Conservation (phyloP, 139 green algal genomes). For the Haematococcus sp. region DNA sequence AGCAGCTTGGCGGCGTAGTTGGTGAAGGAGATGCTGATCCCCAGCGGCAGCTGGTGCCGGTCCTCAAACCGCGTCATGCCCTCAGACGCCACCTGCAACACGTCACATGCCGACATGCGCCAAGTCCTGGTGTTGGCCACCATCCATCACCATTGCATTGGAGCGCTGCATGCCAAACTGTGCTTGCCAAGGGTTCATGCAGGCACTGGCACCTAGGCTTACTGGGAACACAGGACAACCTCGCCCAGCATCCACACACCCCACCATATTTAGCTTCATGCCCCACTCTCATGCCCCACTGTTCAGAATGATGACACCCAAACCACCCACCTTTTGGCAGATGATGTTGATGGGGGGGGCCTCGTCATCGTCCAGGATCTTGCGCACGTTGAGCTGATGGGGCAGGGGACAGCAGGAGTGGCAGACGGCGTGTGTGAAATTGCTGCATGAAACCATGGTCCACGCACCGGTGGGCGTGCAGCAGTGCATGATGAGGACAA, state of each 20-base stretch:
- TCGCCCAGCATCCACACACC: too few species aligned
- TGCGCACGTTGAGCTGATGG: slow-evolving; percentile 41
- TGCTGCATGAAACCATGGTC: background rate
- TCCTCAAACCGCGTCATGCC: slow-evolving; percentile 62
- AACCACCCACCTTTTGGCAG: slow-evolving; percentile 53
- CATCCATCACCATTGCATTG: too few species aligned
- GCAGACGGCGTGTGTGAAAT: background rate
- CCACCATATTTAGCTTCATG: too few species aligned
- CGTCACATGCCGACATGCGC: too few species aligned
- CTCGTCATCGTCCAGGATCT: slow-evolving; percentile 33
- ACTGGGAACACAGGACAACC: too few species aligned
- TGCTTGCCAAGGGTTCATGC: too few species aligned
- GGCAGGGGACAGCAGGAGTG: background rate
- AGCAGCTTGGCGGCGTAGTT: slow-evolving; percentile 50
- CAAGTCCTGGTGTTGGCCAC: too few species aligned
- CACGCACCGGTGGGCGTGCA: background rate
- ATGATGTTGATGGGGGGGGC: slow-evolving; percentile 57
- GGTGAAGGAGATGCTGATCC: slow-evolving; percentile 46
- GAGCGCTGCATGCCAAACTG: too few species aligned
- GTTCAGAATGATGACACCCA: too few species aligned
- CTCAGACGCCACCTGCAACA: too few species aligned
- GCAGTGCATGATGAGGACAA: background rate
- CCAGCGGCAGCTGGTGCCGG: slow-evolving; percentile 42
- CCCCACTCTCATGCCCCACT: too few species aligned
- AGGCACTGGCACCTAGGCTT: too few species aligned